phyloP scores from a whole-genome alignment of 192 early-diverging fungal species.

The Linnemannia elongata region DNA sequence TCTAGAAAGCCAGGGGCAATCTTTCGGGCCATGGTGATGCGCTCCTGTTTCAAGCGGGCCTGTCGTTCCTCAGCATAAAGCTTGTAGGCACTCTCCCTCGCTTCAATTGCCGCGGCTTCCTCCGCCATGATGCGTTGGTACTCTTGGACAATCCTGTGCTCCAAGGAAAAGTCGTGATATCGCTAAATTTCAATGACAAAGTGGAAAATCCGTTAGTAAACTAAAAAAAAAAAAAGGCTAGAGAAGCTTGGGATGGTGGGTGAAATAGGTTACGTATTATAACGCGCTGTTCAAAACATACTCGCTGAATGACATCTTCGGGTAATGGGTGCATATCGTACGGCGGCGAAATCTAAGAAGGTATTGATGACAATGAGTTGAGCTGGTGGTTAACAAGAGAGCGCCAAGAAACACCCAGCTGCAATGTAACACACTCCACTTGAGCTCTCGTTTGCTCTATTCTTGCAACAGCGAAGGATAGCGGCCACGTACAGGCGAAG shows the following conservation, averaged over 20 bases:
- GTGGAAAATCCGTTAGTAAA: background rate
- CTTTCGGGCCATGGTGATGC: slow-evolving; percentile 63
- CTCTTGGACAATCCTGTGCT: slow-evolving; percentile 63
- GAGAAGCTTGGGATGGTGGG: background rate
- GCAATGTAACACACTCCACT: background rate
- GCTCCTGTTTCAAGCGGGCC: slow-evolving; percentile 63
- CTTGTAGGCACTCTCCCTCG: slow-evolving; percentile 46
- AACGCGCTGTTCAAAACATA: background rate
- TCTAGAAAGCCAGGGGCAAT: slow-evolving; percentile 77
- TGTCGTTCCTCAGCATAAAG: slow-evolving; percentile 59
- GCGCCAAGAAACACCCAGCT: background rate
- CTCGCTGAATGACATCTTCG: slow-evolving; percentile 35
- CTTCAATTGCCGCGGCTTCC: slow-evolving; percentile 42
- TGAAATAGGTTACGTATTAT: too few species aligned
- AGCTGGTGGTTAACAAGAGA: background rate
- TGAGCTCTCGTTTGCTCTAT: background rate
- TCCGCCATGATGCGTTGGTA: slow-evolving; percentile 55
- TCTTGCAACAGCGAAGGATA: background rate
- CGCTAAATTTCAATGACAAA: slow-evolving; percentile 19
- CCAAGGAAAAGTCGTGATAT: slow-evolving; percentile 68
- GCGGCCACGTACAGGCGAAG: slow-evolving; percentile 27
- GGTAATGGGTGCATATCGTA: slow-evolving; percentile 44
- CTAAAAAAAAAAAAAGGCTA: slow-evolving; percentile 1
- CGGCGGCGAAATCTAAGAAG: slow-evolving; percentile 42
- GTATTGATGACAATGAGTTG: background rate